phyloP scores from a whole-genome alignment of 257 asterid genomes.

The Penstemon davidsonii region DNA sequence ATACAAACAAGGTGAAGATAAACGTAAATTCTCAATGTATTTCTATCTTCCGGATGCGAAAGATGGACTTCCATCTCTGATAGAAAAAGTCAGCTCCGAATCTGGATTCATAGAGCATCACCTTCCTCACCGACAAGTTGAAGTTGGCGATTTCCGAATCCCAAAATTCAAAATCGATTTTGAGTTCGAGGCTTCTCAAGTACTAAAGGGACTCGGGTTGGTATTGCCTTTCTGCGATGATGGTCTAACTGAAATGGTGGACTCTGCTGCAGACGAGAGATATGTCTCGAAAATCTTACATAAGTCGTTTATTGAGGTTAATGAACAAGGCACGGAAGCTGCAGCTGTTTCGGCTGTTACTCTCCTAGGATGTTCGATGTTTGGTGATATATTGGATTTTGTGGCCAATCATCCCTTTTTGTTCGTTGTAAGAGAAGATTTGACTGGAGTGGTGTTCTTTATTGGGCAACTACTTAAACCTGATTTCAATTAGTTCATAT shows the following conservation, averaged over 20 bases:
- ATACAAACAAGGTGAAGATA: conserved; percentile 48
- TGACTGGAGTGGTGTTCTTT: conserved; percentile 51
- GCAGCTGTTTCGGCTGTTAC: conserved; percentile 49
- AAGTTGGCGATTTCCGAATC: conserved; percentile 35
- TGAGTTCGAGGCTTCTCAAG: conserved; percentile 42
- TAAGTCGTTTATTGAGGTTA: conserved; percentile 55
- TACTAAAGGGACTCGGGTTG: conserved; percentile 38
- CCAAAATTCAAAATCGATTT: conserved; percentile 47
- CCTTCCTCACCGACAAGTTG: conserved; percentile 34
- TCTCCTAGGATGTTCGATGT: not conserved
- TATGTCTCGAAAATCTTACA: conserved; percentile 44
- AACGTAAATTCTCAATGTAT: conserved; percentile 49
- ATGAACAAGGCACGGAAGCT: conserved; percentile 68
- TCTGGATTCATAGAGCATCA: conserved; percentile 41
- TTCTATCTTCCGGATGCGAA: conserved; percentile 47
- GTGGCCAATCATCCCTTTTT: conserved; percentile 59
- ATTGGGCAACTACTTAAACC: conserved; percentile 51
- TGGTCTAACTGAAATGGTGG: conserved; percentile 52
- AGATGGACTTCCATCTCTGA: conserved; percentile 37
- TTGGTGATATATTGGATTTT: conserved; percentile 39
- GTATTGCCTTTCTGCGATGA: conserved; percentile 35
- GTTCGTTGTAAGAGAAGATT: conserved; percentile 47
- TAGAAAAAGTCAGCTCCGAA: conserved; percentile 35
- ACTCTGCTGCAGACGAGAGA: conserved; percentile 22
- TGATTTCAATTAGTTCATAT: conserved; percentile 14